Conservation (phyloP, 495 filamentous ascomycete genomes). For the Xylaria venustula region DNA sequence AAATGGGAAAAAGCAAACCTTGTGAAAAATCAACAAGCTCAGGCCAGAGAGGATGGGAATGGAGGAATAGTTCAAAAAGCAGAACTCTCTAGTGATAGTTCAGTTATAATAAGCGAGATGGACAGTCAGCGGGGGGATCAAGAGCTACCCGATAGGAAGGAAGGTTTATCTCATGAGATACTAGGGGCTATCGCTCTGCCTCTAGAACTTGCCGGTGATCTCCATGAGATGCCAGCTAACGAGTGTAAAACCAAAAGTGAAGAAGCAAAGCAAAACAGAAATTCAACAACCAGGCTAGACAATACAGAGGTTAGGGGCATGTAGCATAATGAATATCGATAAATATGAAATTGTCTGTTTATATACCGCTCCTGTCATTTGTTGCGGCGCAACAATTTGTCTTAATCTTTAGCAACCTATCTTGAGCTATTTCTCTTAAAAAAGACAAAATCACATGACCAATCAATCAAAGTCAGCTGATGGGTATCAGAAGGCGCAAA, state of each 20-base stretch:
- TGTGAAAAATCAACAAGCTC: not conserved
- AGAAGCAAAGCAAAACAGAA: not conserved
- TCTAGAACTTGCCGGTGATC: not conserved
- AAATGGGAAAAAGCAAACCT: not conserved
- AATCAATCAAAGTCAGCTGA: too few species aligned
- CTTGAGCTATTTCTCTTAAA: too few species aligned
- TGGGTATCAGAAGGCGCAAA: too few species aligned
- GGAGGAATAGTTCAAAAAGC: not conserved
- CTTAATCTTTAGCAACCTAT: too few species aligned
- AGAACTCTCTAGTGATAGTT: not conserved
- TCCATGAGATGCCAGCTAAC: not conserved
- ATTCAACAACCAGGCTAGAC: too few species aligned
- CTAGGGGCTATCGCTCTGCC: not conserved
- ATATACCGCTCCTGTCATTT: too few species aligned
- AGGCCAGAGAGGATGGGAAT: not conserved
- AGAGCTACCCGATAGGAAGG: not conserved
- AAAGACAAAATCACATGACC: too few species aligned
- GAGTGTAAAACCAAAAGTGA: not conserved
- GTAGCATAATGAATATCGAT: too few species aligned
- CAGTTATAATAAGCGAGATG: not conserved
- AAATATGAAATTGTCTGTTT: too few species aligned
- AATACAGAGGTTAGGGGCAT: too few species aligned
- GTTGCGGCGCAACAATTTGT: too few species aligned
- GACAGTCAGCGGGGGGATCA: not conserved
- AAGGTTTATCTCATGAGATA: not conserved